Evolutionary conservation across 345 rosid species (phyloP).

Genomic region (Arabidopsis thaliana): DNA sequence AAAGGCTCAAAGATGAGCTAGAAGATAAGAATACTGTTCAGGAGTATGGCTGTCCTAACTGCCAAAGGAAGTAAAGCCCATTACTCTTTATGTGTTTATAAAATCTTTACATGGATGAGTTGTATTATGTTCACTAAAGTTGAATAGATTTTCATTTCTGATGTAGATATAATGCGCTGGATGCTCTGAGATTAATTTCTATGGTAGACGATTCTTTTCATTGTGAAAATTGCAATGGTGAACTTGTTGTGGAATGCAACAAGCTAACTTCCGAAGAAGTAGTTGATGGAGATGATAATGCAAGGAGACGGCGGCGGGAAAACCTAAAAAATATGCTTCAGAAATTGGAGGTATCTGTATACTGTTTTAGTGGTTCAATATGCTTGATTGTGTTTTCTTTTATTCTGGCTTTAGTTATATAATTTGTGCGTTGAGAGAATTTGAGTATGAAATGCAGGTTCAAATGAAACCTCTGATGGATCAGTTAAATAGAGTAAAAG

Average conservation of each 20-base stretch:
- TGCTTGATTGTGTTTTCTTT: neutral
- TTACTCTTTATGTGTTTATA: slow-evolving; percentile 19
- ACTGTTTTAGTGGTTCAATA: slow-evolving; percentile 13
- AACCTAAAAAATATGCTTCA: slow-evolving; percentile 79
- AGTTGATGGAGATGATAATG: slow-evolving; percentile 93
- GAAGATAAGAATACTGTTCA: slow-evolving; percentile 90
- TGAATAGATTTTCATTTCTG: slow-evolving; percentile 30
- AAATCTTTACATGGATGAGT: neutral
- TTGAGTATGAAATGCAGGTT: slow-evolving; percentile 57
- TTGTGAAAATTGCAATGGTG: slow-evolving; percentile 90
- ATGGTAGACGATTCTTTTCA: slow-evolving; percentile 77
- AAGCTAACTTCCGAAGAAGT: slow-evolving; percentile 81
- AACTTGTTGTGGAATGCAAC: slow-evolving; percentile 89
- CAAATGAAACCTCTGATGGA: slow-evolving; percentile 76
- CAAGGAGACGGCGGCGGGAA: slow-evolving; percentile 78
- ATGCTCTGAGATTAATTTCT: slow-evolving; percentile 73
- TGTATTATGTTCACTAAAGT: slow-evolving; percentile 23
- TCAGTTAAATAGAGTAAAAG: slow-evolving; percentile 82
- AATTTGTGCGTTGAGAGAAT: slow-evolving; percentile 21
- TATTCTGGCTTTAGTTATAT: neutral
- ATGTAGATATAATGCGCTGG: slow-evolving; percentile 82
- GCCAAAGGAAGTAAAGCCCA: slow-evolving; percentile 68
- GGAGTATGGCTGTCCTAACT: slow-evolving; percentile 88
- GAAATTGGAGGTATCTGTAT: slow-evolving; percentile 66
- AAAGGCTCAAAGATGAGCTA: slow-evolving; percentile 80